Base-by-base conservation (phyloP, 2,329 filamentous ascomycete species). In the Cladorrhinum sp. region DNA sequence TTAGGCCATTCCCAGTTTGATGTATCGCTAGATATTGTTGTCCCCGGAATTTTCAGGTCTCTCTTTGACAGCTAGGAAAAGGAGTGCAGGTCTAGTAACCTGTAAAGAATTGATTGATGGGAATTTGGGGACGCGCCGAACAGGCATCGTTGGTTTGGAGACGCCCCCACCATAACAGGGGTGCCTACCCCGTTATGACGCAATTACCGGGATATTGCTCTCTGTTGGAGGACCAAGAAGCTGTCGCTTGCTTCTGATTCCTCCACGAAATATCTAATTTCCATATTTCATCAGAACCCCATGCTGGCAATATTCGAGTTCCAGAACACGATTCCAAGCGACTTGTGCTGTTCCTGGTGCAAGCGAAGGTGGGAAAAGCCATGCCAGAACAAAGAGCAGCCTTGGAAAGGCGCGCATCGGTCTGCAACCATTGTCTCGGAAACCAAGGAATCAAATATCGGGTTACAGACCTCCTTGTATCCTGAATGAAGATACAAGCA, bases 401-500 rank as follows among this genome's bases (percentile, higher is more conserved):
- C 2, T 23, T 27, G n/a, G 24, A 55, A 2, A 55, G 24, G 12
- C 20, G 32, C 22, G 36, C n/a, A 55, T 41, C 16, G 36, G 36
- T 4, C 36, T 48, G 23, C 23, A 41, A 29, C 55, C 25, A 25
- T 56, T 51, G 58, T 45, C 29, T 38, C 38, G n/a, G 38, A n/a
- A n/a, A n/a, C n/a, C n/a, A n/a, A n/a, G 20, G 23, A 49, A 13
- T 16, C 4, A 16, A 41, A 13, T 5, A 6, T 41, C 16, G 10
- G 24, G 24, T 61, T 53, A 96, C 63, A 96, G 80, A 41, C 91
- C 92, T 53, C 92, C 92, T 71, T 96, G 92, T 55, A 96, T 93
- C n/a, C 92, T 91, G 73, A 96, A 96, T 3, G 91, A 95, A 4
- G 92, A 95, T 64, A 96, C 79, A 54, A 96, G 86, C 50, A 97